A percentile compares a stretch with the other conserved stretches of the same genome.
These are phyloP conservation scores for Saccharomycopsis vini DNA, from an alignment of 805 yeast genomes.

Conservation along the genomic window DNA sequence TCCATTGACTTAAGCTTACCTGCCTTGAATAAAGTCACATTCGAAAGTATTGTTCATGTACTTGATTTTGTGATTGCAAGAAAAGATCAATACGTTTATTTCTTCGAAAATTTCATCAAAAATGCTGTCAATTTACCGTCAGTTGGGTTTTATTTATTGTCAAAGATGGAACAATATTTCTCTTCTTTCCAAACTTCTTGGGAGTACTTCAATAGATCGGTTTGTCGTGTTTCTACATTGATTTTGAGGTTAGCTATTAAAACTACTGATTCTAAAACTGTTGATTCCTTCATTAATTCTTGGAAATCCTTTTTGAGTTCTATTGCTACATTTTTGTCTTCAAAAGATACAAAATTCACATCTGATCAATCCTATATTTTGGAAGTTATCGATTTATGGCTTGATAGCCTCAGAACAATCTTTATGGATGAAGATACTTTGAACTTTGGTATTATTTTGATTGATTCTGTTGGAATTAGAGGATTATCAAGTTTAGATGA, in stretches of 20 bases:
- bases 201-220: constrained; percentile 54
- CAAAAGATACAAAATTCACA: constrained; percentile 38
- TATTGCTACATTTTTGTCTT: constrained; percentile 36
- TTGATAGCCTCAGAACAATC: constrained; percentile 34
- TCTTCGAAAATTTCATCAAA: constrained; percentile 43
- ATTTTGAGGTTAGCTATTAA: constrained; percentile 36
- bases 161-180: constrained; percentile 39
- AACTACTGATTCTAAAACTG: constrained; percentile 21
- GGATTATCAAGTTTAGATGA: constrained; percentile 42
- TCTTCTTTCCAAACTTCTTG: constrained; percentile 43
- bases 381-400: constrained; percentile 49
- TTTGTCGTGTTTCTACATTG: constrained; percentile 50
- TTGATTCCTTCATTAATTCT: constrained; percentile 22
- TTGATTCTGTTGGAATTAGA: constrained; percentile 47
- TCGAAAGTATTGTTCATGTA: constrained; percentile 51
- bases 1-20: constrained; percentile 21
- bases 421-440: constrained; percentile 34
- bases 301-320: constrained; percentile 28
- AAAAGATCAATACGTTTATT: constrained; percentile 51
- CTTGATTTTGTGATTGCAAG: constrained; percentile 57
- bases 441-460: constrained; percentile 34
- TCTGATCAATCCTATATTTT: constrained; percentile 57
- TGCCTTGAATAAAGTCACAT: constrained; percentile 30
- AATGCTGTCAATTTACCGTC: constrained; percentile 32
- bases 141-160: constrained; percentile 43